These are phyloP conservation scores for Rostrohypoxylon terebratum DNA, from an alignment of 495 filamentous ascomycete species.

Conservation along the genomic window DNA sequence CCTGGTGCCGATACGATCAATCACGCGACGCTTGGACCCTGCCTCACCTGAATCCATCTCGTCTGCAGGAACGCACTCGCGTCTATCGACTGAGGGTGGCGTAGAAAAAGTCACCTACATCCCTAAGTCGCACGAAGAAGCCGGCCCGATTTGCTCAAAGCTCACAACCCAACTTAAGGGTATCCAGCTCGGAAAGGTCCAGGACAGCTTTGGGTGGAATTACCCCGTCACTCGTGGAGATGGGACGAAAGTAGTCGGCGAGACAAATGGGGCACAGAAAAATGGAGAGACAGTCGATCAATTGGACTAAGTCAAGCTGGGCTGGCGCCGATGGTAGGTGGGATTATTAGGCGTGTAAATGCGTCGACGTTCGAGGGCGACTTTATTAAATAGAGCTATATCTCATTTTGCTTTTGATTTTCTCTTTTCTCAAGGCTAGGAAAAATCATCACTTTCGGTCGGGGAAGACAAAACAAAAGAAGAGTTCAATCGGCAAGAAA, in stretches of 20 bases:
- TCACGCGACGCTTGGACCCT: conserved; percentile 69
- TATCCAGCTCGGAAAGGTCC: conserved; percentile 81
- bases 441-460: not conserved
- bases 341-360: not conserved
- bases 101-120: conserved; percentile 76
- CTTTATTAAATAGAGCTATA: not conserved
- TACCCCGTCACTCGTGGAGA: conserved; percentile 65
- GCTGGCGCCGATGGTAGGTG: not conserved
- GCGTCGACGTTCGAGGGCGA: not conserved
- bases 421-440: not conserved
- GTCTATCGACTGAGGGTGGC: conserved; percentile 49
- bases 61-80: conserved; percentile 48
- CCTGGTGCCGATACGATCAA: conserved; percentile 88
- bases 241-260: conserved; percentile 52
- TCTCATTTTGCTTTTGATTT: not conserved
- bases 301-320: conserved; percentile 48
- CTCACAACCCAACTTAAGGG: conserved; percentile 82
- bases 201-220: conserved; percentile 82
- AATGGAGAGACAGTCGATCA: conserved; percentile 54
- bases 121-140: conserved; percentile 69
- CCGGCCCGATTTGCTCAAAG: conserved; percentile 74
- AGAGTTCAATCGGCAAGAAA: conserved; percentile 18
- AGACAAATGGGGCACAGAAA: conserved; percentile 26
- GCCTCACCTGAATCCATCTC: conserved; percentile 57
- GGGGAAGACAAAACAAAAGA: conserved; percentile 14